Conservation (phyloP, 2,329 filamentous ascomycete species). For the Fusarium euwallaceae region DNA sequence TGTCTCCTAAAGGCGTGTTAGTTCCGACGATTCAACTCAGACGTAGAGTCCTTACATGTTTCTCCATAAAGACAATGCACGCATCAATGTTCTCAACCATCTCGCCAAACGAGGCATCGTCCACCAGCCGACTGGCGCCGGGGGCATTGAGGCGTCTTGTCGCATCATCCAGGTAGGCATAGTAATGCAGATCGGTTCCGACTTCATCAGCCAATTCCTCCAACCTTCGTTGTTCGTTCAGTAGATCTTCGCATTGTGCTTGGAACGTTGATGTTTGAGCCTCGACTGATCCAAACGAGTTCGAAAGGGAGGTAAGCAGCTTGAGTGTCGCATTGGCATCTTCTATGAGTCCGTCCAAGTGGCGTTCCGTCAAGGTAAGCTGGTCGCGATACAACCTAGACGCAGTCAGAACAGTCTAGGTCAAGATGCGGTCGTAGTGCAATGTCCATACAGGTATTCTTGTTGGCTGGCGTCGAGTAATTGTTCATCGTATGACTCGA, state of each 20-base stretch:
- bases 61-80: constrained; percentile 92
- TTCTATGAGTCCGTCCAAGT: constrained; percentile 82
- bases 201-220: constrained; percentile 86
- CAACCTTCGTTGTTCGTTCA: constrained; percentile 84
- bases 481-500: constrained; percentile 67
- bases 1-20: constrained; percentile 67
- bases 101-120: constrained; percentile 86
- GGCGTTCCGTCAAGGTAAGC: constrained; percentile 81
- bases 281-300: constrained; percentile 90
- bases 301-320: constrained; percentile 82
- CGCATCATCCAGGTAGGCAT: constrained; percentile 91
- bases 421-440: neutral
- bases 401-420: constrained; percentile 46
- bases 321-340: constrained; percentile 83
- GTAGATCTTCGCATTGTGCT: constrained; percentile 88
- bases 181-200: constrained; percentile 92
- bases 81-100: constrained; percentile 90
- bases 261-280: constrained; percentile 93
- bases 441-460: constrained; percentile 78
- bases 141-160: constrained; percentile 92
- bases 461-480: constrained; percentile 86
- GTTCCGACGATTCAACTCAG: neutral
- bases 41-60: constrained; percentile 71
- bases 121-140: constrained; percentile 86
- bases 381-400: constrained; percentile 82